phyloP scores from a whole-genome alignment of 495 filamentous ascomycete genomes.

The Hypoxylon lenormandii region DNA sequence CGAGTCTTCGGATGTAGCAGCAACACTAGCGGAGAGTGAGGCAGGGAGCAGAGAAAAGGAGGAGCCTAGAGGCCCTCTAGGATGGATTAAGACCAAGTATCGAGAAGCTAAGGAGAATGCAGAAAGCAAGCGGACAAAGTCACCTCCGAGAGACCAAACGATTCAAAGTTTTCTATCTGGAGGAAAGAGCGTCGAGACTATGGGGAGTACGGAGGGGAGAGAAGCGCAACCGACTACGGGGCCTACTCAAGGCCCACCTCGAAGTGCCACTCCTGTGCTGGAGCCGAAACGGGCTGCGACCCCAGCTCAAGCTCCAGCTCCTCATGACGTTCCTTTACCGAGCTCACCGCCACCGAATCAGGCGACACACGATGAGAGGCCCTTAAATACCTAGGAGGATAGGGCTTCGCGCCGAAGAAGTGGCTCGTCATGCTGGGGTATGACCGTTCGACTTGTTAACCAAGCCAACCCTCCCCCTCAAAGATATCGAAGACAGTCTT shows the following conservation, averaged over 20 bases:
- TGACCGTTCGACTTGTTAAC: slow-evolving; percentile 36
- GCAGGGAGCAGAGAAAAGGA: slow-evolving; percentile 60
- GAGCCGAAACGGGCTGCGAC: slow-evolving; percentile 11
- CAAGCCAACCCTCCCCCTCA: slow-evolving; percentile 2
- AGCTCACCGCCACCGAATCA: slow-evolving; percentile 38
- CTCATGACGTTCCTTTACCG: slow-evolving; percentile 41
- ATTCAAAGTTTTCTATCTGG: slow-evolving; percentile 47
- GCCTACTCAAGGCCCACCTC: slow-evolving; percentile 11
- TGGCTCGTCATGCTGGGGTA: slow-evolving; percentile 28
- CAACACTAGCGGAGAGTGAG: slow-evolving; percentile 55
- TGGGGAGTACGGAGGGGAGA: slow-evolving; percentile 49
- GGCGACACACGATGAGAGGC: slow-evolving; percentile 40
- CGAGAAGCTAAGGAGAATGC: slow-evolving; percentile 77
- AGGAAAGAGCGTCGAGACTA: slow-evolving; percentile 60
- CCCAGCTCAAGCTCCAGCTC: slow-evolving; percentile 17
- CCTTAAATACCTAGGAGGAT: slow-evolving; percentile 39
- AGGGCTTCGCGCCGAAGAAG: slow-evolving; percentile 23
- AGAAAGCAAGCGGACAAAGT: slow-evolving; percentile 67
- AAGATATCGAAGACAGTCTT: slow-evolving; percentile 6
- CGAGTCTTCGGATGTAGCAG: slow-evolving; percentile 62
- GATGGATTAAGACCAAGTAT: slow-evolving; percentile 87
- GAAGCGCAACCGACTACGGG: slow-evolving; percentile 12
- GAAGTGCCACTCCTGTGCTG: slow-evolving; percentile 3
- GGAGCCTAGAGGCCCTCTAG: slow-evolving; percentile 76
- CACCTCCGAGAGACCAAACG: slow-evolving; percentile 56